These are phyloP conservation scores for Leccinum angustisporum DNA, from an alignment of 1,284 basidiomycete genomes.

Conservation along the genomic window DNA sequence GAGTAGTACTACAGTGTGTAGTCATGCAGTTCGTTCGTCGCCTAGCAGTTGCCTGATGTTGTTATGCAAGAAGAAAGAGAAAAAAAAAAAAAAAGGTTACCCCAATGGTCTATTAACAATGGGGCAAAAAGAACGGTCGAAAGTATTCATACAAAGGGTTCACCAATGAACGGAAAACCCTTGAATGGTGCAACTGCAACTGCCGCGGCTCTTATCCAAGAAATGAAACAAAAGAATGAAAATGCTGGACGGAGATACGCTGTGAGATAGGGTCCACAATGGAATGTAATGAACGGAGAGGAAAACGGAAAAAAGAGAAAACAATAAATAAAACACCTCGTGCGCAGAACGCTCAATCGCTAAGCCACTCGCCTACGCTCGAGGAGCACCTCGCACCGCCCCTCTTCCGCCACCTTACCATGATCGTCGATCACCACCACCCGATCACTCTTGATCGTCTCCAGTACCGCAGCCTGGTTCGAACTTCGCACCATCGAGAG, in stretches of 20 bases:
- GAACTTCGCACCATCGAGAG: no score
- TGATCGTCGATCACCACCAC: no score
- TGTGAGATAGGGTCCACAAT: neutral
- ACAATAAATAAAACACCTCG: neutral
- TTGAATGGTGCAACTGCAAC: neutral
- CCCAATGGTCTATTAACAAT: no score
- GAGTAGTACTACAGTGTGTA: slow-evolving; percentile 31
- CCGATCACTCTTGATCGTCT: no score
- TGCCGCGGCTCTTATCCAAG: neutral
- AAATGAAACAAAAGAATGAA: neutral
- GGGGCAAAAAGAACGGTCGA: slow-evolving; percentile 1
- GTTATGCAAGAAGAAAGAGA: neutral
- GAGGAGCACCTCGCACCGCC: slow-evolving; percentile 46
- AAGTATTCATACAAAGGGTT: slow-evolving; percentile 11
- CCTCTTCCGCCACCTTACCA: no score
- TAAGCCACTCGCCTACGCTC: slow-evolving; percentile 72
- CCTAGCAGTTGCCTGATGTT: neutral
- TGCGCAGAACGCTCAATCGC: slow-evolving; percentile 33
- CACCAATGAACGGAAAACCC: slow-evolving; percentile 4
- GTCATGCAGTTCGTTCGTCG: slow-evolving; percentile 13
- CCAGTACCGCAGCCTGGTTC: no score
- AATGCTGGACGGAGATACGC: neutral
- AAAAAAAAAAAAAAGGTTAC: neutral
- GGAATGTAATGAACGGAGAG: neutral
- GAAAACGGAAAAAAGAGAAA: neutral